A percentile compares a stretch with the other conserved stretches of the same genome.
Evolutionary conservation across 768 basidiomycete genomes (phyloP).

Genomic region (Suillus subluteus): DNA sequence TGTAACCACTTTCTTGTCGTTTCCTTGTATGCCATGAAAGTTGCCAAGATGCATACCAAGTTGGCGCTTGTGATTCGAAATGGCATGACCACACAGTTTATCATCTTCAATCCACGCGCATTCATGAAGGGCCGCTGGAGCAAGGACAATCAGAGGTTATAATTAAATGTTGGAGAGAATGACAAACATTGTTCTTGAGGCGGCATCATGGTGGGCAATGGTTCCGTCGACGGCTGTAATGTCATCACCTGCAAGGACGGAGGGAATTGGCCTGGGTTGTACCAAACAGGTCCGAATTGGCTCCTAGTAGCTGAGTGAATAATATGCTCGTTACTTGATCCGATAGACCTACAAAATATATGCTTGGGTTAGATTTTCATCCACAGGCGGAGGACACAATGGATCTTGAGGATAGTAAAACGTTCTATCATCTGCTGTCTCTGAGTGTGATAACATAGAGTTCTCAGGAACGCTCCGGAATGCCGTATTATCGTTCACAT

Average conservation of each 20-base stretch:
- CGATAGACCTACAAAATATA: background rate
- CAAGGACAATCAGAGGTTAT: background rate
- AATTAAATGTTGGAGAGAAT: background rate
- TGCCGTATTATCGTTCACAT: background rate
- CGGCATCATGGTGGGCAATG: constrained; percentile 6
- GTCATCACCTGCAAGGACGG: background rate
- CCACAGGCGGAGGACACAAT: background rate
- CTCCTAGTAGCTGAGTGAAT: constrained; percentile 2
- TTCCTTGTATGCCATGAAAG: constrained; percentile 22
- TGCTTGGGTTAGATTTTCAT: background rate
- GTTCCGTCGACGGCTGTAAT: background rate
- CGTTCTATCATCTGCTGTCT: background rate
- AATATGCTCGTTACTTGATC: background rate
- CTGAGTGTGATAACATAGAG: background rate
- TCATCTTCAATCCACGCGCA: constrained; percentile 29
- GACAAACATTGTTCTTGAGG: constrained; percentile 2
- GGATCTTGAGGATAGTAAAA: background rate
- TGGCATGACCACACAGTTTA: constrained; percentile 25
- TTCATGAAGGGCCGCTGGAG: background rate
- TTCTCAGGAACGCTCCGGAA: background rate
- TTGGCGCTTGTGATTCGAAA: constrained; percentile 23
- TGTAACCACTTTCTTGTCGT: constrained; percentile 18
- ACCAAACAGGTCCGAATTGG: background rate
- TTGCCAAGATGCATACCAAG: constrained; percentile 28
- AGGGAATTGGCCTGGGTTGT: background rate